Evolutionary conservation across 2,329 filamentous ascomycete genomes (phyloP), one percentile per base, ranked within the genome.

Genomic region (Calonectria naviculata): DNA sequence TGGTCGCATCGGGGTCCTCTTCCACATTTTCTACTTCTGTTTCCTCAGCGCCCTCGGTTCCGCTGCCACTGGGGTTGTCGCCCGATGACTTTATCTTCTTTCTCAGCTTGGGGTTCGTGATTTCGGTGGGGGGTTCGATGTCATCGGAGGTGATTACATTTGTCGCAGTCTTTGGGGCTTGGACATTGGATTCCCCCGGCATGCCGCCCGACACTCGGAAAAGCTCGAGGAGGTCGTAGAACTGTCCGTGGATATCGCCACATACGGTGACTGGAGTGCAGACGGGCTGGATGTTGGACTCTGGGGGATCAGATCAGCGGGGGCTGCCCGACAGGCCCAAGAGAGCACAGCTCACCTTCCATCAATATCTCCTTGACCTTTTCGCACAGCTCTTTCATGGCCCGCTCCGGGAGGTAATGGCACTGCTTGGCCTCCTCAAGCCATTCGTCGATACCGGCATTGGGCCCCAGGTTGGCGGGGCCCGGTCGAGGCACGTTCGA

Each of bases 251-350:
- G 73, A 99, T 98, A 82, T 99, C 97, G 81, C 97, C 97, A 81
- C 97, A 98, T 74, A 99, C 93, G 6, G 97, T 99, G 73, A 99
- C 97, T 8, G 97, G 97, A 0, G 97, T 98, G 65, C 93, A 92
- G 24, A 99, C 96, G n/a, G 97, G 97, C 83, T 98, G 97, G 71
- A 99, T 98, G 83, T 99, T 99, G 75, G 95, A 98, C 86, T 99
- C 97, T 97, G 64, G 63, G 52, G 17, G 21, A 56, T 34, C 62
- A 58, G 34, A 68, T 79, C 71, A 79, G 75, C 68, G 28, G 62
- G 44, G 42, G 58, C 29, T 34, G 56, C 60, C 54, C 38, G 63
- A 26, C 49, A 67, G 42, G 21, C 60, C 46, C 46, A 24, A 58
- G 67, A 65, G 36, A 49, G 31, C 19, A 44, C 52, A 65, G 52